Evolutionary conservation across 768 basidiomycete genomes (phyloP), one percentile per base, ranked within the genome.

Genomic region (Tubosaeta sp.): DNA sequence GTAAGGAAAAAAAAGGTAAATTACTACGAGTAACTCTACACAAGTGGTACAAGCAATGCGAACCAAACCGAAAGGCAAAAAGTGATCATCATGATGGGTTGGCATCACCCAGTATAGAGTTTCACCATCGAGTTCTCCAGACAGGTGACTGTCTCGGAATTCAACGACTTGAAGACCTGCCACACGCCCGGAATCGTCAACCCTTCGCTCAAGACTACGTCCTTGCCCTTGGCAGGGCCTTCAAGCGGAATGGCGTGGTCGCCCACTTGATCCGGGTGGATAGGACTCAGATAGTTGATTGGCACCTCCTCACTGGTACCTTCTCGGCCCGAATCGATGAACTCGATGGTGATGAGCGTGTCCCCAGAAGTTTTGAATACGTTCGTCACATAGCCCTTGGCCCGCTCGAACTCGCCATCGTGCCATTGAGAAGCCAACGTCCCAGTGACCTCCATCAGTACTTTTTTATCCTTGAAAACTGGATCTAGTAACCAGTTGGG

Each of bases 191-290:
- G 56, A 31, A 32, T 22, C 35, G 74, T 68, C 25, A 71, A 59
- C 27, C 59, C 56, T 50, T 76, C 71, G 31, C 75, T 63, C 51
- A 83, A 65, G 35, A 77, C 69, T 51, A 82, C 73, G 48, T 73
- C 65, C 19, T 61, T 63, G 16, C 78, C 79, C 55, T 69, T 76
- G 32, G 65, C 53, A 18, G 59, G 50, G 1, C 80, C 82, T 6
- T 71, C 70, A 46, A 83, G 64, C 19, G 75, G 71, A 36, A 86
- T 53, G 6, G 81, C 84, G 34, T 72, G 73, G 38, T 83, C 76
- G 8, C 72, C 75, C 38, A 65, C 69, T 12, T 57, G 48, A 2
- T 55, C 51, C 0, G 80, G 79, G 13, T 53, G 62, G 8, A 77
- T 61, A 5, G 78, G 75, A 3, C 55, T 61, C 22, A 81, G 65